phyloP scores from a whole-genome alignment of 352 stramenopile genomes.

The Thraustochytrium sp. region DNA sequence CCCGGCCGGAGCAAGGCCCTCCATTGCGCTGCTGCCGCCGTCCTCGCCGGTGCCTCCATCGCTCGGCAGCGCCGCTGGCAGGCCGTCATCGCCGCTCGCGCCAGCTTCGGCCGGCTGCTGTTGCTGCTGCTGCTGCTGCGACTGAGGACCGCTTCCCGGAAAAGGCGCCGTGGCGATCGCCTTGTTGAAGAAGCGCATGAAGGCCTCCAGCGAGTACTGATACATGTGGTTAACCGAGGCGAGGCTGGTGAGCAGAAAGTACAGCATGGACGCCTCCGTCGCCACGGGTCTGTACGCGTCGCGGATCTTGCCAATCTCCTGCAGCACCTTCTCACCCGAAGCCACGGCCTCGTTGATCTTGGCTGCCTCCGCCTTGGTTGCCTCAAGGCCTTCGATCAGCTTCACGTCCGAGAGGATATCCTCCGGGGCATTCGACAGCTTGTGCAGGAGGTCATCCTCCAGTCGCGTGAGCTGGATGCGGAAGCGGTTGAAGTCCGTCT shows the following conservation, averaged over 20 bases:
- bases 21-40: neutral
- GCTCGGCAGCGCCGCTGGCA: too few species aligned
- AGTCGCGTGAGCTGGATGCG: conserved; percentile 93
- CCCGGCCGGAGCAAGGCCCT: neutral
- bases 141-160: neutral
- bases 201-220: conserved; percentile 92
- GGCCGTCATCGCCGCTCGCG: too few species aligned
- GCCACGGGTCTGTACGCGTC: conserved; percentile 87
- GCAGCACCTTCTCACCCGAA: conserved; percentile 86
- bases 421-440: conserved; percentile 87
- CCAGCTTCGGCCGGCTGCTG: too few species aligned
- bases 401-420: conserved; percentile 92
- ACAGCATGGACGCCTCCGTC: conserved; percentile 90
- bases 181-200: conserved; percentile 94
- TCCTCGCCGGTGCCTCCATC: neutral
- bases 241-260: conserved; percentile 92
- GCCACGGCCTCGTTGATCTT: conserved; percentile 90
- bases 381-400: conserved; percentile 89
- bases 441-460: conserved; percentile 89
- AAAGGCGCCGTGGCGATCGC: conserved; percentile 76
- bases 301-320: conserved; percentile 86
- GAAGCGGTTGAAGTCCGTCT: conserved; percentile 83
- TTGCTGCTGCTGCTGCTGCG: too few species aligned
- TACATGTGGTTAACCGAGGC: conserved; percentile 95
- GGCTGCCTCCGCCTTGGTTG: conserved; percentile 89